Evolutionary conservation across 169 alveolate species (phyloP), one percentile per base, ranked within the genome.

Genomic region (Pseudocohnilembus persalinus): DNA sequence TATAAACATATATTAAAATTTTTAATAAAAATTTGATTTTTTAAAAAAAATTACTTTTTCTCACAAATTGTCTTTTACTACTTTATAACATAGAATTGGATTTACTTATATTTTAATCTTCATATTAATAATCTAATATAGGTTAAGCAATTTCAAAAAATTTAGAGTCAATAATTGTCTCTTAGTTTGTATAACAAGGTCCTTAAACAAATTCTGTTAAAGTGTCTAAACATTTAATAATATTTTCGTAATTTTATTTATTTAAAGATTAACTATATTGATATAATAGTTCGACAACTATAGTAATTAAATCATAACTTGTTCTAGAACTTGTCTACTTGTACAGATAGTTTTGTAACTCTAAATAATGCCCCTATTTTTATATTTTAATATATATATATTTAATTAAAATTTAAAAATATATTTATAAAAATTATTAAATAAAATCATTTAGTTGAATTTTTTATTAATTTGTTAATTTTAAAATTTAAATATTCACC

Each of bases 141-240:
- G 49, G 30, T 27, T 74, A 31, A 4, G 90, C 90, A 31, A 86
- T 79, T 75, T 86, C 85, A 29, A 86, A 81, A 31, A 86, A 86
- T 86, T 86, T 86, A 29, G 87, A 80, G 74, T 86, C 90, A 26
- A 86, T 86, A 1, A 86, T 86, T 25, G 86, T 80, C 28, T 86
- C 64, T 68, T 86, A 26, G 75, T 86, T 86, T 33, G 73, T 11
- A 27, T 65, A 32, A 34, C 90, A 86, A 34, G 90, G 90, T 0
- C 90, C 90, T 74, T 86, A 63, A 25, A 86, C 83, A 74, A 86
- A 86, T 65, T 86, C 90, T n/a, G 85, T 81, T 28, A 86, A 75
- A 28, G 90, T 86, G 27, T 86, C 90, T 63, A 86, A 65, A 34
- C 90, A 86, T 33, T 76, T 79, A 28, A 80, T 31, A 29, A 86